Evolutionary conservation across 1,284 basidiomycete species (phyloP).

Genomic region (Pulchroboletus neoregius): DNA sequence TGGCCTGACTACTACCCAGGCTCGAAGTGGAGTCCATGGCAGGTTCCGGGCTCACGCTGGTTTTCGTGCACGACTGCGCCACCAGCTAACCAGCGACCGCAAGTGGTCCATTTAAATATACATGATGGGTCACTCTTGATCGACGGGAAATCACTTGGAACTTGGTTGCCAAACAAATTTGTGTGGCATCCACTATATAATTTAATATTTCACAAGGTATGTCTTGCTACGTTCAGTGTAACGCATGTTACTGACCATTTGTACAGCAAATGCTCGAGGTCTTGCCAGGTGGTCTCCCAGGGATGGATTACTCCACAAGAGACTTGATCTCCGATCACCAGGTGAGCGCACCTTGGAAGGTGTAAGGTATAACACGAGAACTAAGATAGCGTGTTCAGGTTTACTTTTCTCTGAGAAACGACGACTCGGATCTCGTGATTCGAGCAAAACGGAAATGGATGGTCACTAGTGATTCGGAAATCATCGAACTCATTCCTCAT

Average conservation of each 20-base stretch:
- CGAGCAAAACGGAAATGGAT: neutral
- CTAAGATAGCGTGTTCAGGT: neutral
- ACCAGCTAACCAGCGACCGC: constrained; percentile 1
- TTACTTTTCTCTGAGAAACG: neutral
- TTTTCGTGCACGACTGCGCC: constrained; percentile 25
- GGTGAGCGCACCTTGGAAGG: neutral
- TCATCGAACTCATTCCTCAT: neutral
- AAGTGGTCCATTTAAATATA: constrained; percentile 39
- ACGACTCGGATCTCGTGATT: neutral
- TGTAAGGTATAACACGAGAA: no score
- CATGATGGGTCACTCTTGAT: constrained; percentile 41
- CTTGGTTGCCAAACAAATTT: constrained; percentile 36
- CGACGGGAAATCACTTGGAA: constrained; percentile 38
- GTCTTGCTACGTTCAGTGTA: neutral
- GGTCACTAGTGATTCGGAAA: neutral
- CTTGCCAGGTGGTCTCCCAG: neutral
- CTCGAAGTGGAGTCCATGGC: neutral
- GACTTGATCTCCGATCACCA: neutral
- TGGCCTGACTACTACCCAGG: neutral
- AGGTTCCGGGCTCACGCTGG: constrained; percentile 38
- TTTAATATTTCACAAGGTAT: constrained; percentile 9
- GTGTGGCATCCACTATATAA: constrained; percentile 33
- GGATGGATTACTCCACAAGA: neutral
- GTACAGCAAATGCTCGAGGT: neutral
- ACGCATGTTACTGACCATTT: neutral